These are phyloP conservation scores for Verticillium klebahnii DNA, from an alignment of 2,329 filamentous ascomycete species.

Conservation along the genomic window DNA sequence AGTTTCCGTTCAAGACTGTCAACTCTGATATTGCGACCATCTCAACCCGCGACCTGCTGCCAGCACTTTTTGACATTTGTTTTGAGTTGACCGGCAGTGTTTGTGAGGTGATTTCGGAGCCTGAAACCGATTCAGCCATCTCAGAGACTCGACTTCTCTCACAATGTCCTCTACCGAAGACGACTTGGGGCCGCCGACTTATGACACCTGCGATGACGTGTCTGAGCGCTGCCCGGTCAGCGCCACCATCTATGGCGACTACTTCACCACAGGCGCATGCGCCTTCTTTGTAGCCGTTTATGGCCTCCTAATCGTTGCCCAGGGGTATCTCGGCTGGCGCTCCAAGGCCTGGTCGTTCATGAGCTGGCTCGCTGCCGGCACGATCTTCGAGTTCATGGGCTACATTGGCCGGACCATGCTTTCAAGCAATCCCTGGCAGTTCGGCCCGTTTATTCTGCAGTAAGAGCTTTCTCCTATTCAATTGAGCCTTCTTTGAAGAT, in stretches of 20 bases:
- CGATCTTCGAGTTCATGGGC: not conserved
- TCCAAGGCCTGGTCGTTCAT: slow-evolving; percentile 2
- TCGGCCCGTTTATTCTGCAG: slow-evolving; percentile 34
- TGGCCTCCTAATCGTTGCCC: not conserved
- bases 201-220: slow-evolving; percentile 1
- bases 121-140: no score
- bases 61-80: no score
- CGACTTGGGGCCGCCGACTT: not conserved
- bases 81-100: no score
- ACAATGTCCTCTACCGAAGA: not conserved
- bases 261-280: not conserved
- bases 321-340: not conserved
- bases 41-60: no score
- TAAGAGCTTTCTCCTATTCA: not conserved
- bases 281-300: not conserved
- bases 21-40: no score
- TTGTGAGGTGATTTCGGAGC: no score
- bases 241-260: slow-evolving; percentile 2
- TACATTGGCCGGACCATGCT: not conserved
- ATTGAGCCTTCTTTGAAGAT: no score
- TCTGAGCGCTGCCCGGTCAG: not conserved
- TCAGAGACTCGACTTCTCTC: not conserved
- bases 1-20: no score
- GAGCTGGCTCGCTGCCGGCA: slow-evolving; percentile 1
- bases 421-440: slow-evolving; percentile 31